phyloP scores from a whole-genome alignment of 352 stramenopile species.

The Phytophthora macrochlamydospora region DNA sequence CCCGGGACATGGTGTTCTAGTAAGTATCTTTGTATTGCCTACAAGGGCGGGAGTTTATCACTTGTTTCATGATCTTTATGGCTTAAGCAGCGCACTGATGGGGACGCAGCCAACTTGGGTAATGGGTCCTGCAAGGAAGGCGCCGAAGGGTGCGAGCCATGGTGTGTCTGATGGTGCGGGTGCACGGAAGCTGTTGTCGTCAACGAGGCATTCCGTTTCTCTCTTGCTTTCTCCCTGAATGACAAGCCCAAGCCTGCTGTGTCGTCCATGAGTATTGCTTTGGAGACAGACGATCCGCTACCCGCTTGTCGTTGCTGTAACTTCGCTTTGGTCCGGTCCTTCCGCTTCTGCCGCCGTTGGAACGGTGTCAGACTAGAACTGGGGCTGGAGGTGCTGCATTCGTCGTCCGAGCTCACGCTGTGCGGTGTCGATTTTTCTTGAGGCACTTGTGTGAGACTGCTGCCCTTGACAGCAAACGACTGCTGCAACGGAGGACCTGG shows the following conservation, averaged over 20 bases:
- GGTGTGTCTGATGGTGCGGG: slow-evolving; percentile 20
- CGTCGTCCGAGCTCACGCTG: slow-evolving; percentile 27
- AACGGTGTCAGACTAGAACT: slow-evolving; percentile 45
- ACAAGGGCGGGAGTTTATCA: slow-evolving; percentile 58
- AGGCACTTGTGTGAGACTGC: slow-evolving; percentile 14
- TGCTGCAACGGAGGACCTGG: slow-evolving; percentile 9
- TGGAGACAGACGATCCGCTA: slow-evolving; percentile 32
- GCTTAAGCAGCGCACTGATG: slow-evolving; percentile 36
- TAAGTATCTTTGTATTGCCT: slow-evolving; percentile 22
- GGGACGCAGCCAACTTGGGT: slow-evolving; percentile 48
- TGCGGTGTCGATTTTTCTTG: slow-evolving; percentile 16
- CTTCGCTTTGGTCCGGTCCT: slow-evolving; percentile 49
- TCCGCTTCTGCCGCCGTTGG: slow-evolving; percentile 53
- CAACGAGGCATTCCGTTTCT: slow-evolving; percentile 34
- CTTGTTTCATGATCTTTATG: slow-evolving; percentile 34
- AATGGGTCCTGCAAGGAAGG: slow-evolving; percentile 41
- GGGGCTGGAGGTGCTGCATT: slow-evolving; percentile 23
- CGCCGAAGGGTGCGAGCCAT: slow-evolving; percentile 21
- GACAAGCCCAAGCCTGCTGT: slow-evolving; percentile 13
- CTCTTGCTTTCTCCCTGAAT: slow-evolving; percentile 46
- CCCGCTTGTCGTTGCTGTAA: slow-evolving; percentile 40
- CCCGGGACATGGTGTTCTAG: slow-evolving; percentile 8
- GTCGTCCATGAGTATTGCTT: slow-evolving; percentile 60
- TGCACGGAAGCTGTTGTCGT: not conserved
- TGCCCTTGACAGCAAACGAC: slow-evolving; percentile 35